A percentile compares a stretch with the other conserved stretches of the same genome.
These are phyloP conservation scores for Teunomyces gatunensis DNA, from an alignment of 805 yeast species.

Conservation along the genomic window DNA sequence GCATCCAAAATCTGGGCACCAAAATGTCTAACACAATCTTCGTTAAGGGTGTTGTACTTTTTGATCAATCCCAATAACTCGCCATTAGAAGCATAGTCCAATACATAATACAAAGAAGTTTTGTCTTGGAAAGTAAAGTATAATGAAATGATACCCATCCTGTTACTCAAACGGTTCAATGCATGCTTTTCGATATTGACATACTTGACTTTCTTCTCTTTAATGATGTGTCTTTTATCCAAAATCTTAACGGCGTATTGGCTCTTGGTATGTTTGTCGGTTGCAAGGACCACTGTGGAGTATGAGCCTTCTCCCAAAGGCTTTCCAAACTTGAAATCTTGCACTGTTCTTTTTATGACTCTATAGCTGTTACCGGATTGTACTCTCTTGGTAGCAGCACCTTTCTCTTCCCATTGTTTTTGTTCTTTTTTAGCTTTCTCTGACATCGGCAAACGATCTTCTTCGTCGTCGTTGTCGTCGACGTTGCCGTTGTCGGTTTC, in stretches of 20 bases:
- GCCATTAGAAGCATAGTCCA: slow-evolving; percentile 79
- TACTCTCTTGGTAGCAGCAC: slow-evolving; percentile 31
- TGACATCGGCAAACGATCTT: slow-evolving; percentile 2
- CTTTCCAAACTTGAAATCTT: slow-evolving; percentile 41
- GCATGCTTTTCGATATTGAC: slow-evolving; percentile 83
- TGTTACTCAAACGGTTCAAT: slow-evolving; percentile 59
- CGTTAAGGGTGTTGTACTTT: slow-evolving; percentile 66
- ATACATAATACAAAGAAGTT: slow-evolving; percentile 65
- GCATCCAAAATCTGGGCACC: slow-evolving; percentile 76
- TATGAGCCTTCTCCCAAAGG: slow-evolving; percentile 46
- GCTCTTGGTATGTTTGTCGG: slow-evolving; percentile 49
- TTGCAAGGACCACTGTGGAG: slow-evolving; percentile 45
- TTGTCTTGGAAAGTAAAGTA: slow-evolving; percentile 82
- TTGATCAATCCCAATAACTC: slow-evolving; percentile 69
- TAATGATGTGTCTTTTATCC: slow-evolving; percentile 74
- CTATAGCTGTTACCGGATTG: slow-evolving; percentile 12
- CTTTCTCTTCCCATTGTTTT: slow-evolving; percentile 32
- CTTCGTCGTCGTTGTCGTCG: slow-evolving; percentile 6
- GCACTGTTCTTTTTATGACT: slow-evolving; percentile 35
- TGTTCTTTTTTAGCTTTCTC: slow-evolving; percentile 11
- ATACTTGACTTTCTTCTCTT: slow-evolving; percentile 80
- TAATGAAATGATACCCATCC: slow-evolving; percentile 64
- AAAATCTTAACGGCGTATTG: slow-evolving; percentile 74
- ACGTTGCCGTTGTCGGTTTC: slow-evolving; percentile 5
- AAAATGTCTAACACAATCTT: slow-evolving; percentile 64